Conservation (phyloP, 371 early-diverging fungal species). For the Synchytrium microbalum region DNA sequence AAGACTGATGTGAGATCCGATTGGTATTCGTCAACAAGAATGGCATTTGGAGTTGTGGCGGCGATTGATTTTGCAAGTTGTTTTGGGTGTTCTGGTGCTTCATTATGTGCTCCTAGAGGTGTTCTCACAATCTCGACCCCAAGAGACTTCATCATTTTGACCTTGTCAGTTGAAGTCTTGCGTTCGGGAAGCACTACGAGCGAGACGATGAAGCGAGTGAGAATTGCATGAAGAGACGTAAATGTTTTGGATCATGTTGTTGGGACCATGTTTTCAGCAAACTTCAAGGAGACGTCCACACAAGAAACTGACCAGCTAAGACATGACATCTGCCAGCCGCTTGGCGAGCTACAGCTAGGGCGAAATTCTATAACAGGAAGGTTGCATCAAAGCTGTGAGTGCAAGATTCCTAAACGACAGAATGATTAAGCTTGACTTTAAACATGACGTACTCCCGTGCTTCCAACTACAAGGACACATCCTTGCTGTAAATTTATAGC, state of each 20-base stretch:
- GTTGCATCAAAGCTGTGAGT: too few relatives aligned
- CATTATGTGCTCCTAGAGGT: constrained; percentile 61
- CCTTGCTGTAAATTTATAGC: not conserved
- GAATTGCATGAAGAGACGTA: too few relatives aligned
- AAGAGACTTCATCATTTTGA: constrained; percentile 60
- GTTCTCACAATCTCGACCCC: constrained; percentile 72
- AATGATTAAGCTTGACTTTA: too few relatives aligned
- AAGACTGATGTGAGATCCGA: not conserved
- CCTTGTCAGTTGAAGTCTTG: constrained; percentile 55
- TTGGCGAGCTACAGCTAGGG: not conserved
- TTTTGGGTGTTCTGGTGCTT: constrained; percentile 61
- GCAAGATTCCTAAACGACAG: too few relatives aligned
- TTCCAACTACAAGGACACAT: not conserved
- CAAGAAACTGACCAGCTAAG: not conserved
- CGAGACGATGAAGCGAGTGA: too few relatives aligned
- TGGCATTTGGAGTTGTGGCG: constrained; percentile 42
- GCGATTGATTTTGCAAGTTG: constrained; percentile 58
- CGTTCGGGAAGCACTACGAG: constrained; percentile 64
- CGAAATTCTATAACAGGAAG: not conserved
- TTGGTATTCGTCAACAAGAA: constrained; percentile 55
- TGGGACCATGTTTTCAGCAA: too few relatives aligned
- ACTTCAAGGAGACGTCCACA: too few relatives aligned
- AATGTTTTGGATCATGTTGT: too few relatives aligned
- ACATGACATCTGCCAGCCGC: not conserved
- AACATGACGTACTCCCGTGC: not conserved